These are phyloP conservation scores for Hymenoscyphus salicellus DNA, from an alignment of 2,329 filamentous ascomycete species.

Conservation along the genomic window DNA sequence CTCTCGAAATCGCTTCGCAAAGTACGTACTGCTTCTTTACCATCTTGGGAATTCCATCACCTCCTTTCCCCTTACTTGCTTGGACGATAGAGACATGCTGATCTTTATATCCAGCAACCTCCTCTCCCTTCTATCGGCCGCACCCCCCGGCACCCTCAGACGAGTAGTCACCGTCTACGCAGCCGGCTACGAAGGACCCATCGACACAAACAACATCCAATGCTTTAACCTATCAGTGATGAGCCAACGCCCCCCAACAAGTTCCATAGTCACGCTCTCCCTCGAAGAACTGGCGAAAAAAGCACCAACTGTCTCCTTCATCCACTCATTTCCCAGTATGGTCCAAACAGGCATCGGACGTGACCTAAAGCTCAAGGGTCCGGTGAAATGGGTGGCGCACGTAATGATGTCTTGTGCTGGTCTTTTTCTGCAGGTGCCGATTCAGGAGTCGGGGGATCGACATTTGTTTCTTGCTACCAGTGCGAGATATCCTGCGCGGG, in stretches of 20 bases:
- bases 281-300: constrained; percentile 21
- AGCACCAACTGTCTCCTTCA: constrained; percentile 24
- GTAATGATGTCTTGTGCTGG: no score
- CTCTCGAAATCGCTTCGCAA: constrained; percentile 52
- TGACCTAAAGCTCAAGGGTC: constrained; percentile 6
- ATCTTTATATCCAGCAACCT: constrained; percentile 44
- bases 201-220: constrained; percentile 24
- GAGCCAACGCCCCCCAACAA: constrained; percentile 16
- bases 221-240: constrained; percentile 13
- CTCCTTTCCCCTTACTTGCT: no score
- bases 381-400: neutral
- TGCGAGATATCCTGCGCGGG: constrained; percentile 16
- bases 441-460: constrained; percentile 27
- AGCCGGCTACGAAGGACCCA: constrained; percentile 20
- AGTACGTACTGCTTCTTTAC: no score
- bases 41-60: no score
- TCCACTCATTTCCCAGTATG: constrained; percentile 25
- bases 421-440: constrained; percentile 4
- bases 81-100: no score
- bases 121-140: constrained; percentile 49
- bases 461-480: constrained; percentile 26
- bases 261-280: constrained; percentile 20
- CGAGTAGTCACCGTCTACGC: constrained; percentile 47
- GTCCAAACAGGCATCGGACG: constrained; percentile 17
- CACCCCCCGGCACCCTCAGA: constrained; percentile 36